Base-by-base conservation (phyloP, 345 rosid species). In the Lumnitzera littorea region DNA sequence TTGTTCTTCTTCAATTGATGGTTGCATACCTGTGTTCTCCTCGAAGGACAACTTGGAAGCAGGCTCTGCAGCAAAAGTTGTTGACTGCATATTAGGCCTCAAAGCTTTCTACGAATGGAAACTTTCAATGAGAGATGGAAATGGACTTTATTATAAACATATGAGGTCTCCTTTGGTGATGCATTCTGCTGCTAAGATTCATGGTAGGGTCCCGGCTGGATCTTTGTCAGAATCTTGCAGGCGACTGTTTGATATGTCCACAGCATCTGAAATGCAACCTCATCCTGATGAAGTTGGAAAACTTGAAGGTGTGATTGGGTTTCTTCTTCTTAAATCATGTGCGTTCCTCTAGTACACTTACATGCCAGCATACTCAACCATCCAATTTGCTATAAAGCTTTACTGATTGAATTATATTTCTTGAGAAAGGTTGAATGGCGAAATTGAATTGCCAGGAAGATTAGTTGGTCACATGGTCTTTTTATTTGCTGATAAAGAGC, bases 31-130 rank as follows among this genome's bases (percentile, higher is more conserved):
- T 36, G 43, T 36, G 11, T 36, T 36, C 9, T 20, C 46, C 48
- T 56, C 12, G 12, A 58, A 94, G 97, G 97, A 90, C 65, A 73
- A 73, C 60, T 51, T 90, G 71, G 99, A 94, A 67, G 73, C 83
- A 15, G 96, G 91, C 27, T 84, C 96, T 51, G 87, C 72, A 49
- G 78, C 78, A 46, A 94, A 84, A 68, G 84, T 94, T 63, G 96
- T 86, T 3, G 97, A 94, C 60, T 90, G 99, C 78, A 67, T 94
- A 54, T 79, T 94, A 29, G 84, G 90, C 49, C 88, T 94, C 24
- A 90, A 84, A 75, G 66, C 74, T 27, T 84, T 81, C 68, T 81
- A 87, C 54, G 99, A 94, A 63, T 58, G 71, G 71, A 90, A 90
- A 82, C 82, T 59, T 56, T 27, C 79, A 55, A 69, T 62, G 50